phyloP scores from a whole-genome alignment of 2,329 filamentous ascomycete species.

The Macrophomina tecta region DNA sequence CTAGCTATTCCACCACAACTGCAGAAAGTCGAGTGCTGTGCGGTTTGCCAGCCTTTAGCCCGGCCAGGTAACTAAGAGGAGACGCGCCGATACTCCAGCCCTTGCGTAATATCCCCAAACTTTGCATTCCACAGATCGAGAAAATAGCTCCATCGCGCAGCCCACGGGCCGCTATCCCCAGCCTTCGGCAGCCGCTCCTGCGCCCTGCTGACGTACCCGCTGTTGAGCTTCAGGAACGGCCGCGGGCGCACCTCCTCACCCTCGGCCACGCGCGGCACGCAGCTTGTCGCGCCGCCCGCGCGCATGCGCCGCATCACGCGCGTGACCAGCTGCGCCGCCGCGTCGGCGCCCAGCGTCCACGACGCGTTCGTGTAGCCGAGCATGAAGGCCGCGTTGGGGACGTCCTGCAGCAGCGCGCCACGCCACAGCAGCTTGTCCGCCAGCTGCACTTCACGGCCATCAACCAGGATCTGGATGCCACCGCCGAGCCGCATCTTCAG shows the following conservation, averaged over 20 bases:
- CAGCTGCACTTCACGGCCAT: slow-evolving; percentile 37
- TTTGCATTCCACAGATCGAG: slow-evolving; percentile 51
- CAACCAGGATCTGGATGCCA: slow-evolving; percentile 50
- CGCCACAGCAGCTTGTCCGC: too few species aligned
- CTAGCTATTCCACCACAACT: too few species aligned
- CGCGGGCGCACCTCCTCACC: not conserved
- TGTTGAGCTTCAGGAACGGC: slow-evolving; percentile 52
- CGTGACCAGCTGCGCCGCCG: slow-evolving; percentile 55
- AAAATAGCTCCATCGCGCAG: slow-evolving; percentile 51
- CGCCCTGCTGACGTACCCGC: slow-evolving; percentile 58
- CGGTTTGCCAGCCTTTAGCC: too few species aligned
- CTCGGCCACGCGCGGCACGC: not conserved
- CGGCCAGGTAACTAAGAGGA: not conserved
- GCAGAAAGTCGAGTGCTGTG: too few species aligned
- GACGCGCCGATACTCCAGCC: slow-evolving; percentile 41
- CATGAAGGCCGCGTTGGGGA: too few species aligned
- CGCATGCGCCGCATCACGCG: slow-evolving; percentile 44
- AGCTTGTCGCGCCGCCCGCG: too few species aligned
- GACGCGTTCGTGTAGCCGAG: slow-evolving; percentile 51
- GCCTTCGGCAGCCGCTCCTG: slow-evolving; percentile 54
- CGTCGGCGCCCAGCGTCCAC: slow-evolving; percentile 69
- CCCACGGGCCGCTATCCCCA: slow-evolving; percentile 52
- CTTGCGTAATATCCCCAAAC: slow-evolving; percentile 49
- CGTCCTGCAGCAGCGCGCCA: too few species aligned
- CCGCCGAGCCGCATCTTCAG: slow-evolving; percentile 63